A percentile compares a stretch with the other conserved stretches of the same genome.
Evolutionary conservation across 257 asterid species (phyloP).

Genomic region (Salvia miltiorrhiza): DNA sequence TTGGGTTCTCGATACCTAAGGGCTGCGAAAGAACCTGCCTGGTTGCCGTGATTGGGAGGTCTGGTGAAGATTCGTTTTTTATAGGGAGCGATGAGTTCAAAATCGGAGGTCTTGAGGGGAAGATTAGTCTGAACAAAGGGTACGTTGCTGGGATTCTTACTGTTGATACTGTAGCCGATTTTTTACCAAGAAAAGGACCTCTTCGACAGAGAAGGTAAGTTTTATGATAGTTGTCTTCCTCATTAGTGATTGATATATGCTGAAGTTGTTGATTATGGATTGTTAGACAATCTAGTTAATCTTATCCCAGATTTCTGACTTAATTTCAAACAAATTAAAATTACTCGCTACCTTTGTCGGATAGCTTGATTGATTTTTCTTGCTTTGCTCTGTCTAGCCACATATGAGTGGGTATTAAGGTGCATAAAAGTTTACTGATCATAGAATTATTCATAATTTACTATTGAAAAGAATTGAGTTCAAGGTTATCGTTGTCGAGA

Average conservation of each 20-base stretch:
- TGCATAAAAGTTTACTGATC: too few relatives aligned
- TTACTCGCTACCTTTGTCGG: neutral
- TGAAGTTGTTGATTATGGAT: neutral
- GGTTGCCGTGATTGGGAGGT: conserved; percentile 71
- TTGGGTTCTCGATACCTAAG: conserved; percentile 79
- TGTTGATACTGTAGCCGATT: conserved; percentile 84
- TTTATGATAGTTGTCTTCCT: neutral
- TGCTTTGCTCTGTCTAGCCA: too few relatives aligned
- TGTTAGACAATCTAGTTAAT: neutral
- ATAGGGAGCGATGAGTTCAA: conserved; percentile 60
- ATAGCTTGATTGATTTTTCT: neutral
- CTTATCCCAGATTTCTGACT: neutral
- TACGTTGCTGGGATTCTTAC: conserved; percentile 83
- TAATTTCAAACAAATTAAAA: neutral
- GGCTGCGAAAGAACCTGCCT: conserved; percentile 85
- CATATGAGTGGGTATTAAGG: too few relatives aligned
- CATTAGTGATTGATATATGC: neutral
- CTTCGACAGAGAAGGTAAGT: conserved; percentile 73
- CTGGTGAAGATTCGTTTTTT: conserved; percentile 46
- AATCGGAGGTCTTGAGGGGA: conserved; percentile 61
- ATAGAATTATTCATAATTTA: too few relatives aligned
- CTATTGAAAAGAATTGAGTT: too few relatives aligned
- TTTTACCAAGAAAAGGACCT: conserved; percentile 89
- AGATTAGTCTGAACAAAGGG: conserved; percentile 62
- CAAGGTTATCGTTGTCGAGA: neutral